Conservation (phyloP, 306 rosid genomes). For the Ormosia emarginata region DNA sequence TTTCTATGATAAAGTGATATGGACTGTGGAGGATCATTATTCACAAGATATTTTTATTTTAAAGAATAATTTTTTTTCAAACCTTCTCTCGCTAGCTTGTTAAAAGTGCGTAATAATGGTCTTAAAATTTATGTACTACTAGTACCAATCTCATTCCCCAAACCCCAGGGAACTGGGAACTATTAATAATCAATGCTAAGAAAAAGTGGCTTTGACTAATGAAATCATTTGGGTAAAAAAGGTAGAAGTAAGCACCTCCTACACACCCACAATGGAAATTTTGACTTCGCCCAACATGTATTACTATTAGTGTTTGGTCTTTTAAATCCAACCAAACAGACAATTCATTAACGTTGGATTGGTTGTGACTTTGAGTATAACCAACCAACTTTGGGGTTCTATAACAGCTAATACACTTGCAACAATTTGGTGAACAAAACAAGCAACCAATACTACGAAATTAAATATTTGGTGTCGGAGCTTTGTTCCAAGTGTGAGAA, state of each 20-base stretch:
- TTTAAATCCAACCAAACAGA: neutral
- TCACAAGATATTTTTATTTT: too few relatives aligned
- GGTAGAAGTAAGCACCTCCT: neutral
- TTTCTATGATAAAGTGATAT: too few relatives aligned
- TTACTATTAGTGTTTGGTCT: neutral
- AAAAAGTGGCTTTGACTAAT: constrained; percentile 9
- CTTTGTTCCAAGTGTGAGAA: neutral
- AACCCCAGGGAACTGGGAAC: constrained; percentile 2
- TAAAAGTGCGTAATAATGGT: neutral
- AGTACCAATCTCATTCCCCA: neutral
- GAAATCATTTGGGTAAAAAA: neutral
- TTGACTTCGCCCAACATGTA: neutral
- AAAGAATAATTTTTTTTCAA: too few relatives aligned
- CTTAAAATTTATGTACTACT: neutral
- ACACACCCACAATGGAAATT: neutral
- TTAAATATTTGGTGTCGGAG: neutral
- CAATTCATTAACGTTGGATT: neutral
- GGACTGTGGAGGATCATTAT: too few relatives aligned
- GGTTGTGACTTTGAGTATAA: neutral
- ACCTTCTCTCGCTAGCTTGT: too few relatives aligned
- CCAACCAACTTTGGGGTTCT: neutral
- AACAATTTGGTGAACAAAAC: neutral
- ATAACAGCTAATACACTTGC: neutral
- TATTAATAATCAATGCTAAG: neutral
- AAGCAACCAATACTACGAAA: neutral